phyloP scores from a whole-genome alignment of 305 asterid genomes.

The Solanum hybrid region DNA sequence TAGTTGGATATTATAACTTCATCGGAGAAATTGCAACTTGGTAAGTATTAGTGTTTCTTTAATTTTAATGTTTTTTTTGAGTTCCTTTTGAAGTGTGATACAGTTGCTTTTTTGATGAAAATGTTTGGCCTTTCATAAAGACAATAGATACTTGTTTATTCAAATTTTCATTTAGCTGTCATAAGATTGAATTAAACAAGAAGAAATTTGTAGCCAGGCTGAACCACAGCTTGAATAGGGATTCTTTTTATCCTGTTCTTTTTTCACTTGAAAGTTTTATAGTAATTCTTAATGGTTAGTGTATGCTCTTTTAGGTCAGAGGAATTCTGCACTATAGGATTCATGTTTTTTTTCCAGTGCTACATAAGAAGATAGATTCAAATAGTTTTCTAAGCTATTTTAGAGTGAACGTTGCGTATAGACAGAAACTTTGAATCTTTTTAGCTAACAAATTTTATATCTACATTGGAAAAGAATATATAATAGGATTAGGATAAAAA shows the following conservation, averaged over 20 bases:
- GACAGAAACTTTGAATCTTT: not conserved
- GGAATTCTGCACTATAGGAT: not conserved
- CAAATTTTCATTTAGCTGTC: too few species aligned
- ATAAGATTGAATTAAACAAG: not conserved
- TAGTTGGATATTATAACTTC: not conserved
- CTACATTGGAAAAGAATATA: not conserved
- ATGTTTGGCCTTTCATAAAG: not conserved
- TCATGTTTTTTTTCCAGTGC: not conserved
- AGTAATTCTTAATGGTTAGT: too few species aligned
- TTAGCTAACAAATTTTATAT: not conserved
- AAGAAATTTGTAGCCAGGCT: too few species aligned
- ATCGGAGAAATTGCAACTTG: not conserved
- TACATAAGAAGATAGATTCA: not conserved
- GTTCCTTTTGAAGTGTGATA: not conserved
- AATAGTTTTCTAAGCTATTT: not conserved
- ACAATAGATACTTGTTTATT: not conserved
- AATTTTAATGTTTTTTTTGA: not conserved
- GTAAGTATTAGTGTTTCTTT: not conserved
- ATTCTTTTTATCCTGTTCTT: too few species aligned
- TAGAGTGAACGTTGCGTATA: not conserved
- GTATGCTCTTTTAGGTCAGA: not conserved
- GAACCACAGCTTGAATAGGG: not conserved
- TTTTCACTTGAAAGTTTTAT: not conserved
- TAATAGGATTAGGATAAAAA: not conserved
- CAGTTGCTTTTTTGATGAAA: not conserved